These are phyloP conservation scores for Ceratobasidium sp. DNA, from an alignment of 1,284 basidiomycete species.

Conservation along the genomic window DNA sequence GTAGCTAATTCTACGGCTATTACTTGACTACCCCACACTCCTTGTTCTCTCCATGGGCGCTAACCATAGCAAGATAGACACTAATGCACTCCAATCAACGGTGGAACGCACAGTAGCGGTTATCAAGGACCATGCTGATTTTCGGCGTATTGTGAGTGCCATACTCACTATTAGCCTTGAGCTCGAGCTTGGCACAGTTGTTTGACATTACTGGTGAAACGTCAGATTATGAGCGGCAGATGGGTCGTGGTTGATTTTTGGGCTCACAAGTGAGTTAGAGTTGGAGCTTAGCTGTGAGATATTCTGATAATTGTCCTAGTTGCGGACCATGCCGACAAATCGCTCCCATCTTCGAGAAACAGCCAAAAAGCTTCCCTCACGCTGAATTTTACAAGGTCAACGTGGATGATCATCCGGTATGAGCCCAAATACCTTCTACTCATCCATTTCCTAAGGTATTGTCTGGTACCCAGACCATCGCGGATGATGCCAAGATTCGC, in stretches of 20 bases:
- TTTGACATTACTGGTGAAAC: background rate
- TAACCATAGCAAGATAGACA: constrained; percentile 37
- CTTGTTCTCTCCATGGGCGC: constrained; percentile 27
- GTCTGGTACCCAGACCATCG: constrained; percentile 56
- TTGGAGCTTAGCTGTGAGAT: background rate
- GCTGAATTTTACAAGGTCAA: constrained; percentile 43
- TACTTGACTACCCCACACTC: constrained; percentile 2
- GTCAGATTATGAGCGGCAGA: constrained; percentile 30
- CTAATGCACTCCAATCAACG: constrained; percentile 20
- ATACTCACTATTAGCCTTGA: background rate
- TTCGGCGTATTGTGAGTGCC: constrained; percentile 15
- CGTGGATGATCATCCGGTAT: constrained; percentile 38
- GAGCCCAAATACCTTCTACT: background rate
- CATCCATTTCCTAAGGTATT: constrained; percentile 28
- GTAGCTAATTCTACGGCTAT: background rate
- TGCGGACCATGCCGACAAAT: constrained; percentile 41
- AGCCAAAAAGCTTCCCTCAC: constrained; percentile 25
- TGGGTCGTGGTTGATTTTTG: constrained; percentile 33
- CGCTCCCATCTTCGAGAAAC: constrained; percentile 41
- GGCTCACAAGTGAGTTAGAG: constrained; percentile 29
- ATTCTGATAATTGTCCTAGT: background rate
- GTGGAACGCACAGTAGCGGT: constrained; percentile 30
- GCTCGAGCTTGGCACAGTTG: background rate
- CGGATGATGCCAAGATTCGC: constrained; percentile 75
- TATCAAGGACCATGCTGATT: constrained; percentile 30